Evolutionary conservation across 2,329 filamentous ascomycete genomes (phyloP).

Genomic region (Hymenoscyphus fraxineus): DNA sequence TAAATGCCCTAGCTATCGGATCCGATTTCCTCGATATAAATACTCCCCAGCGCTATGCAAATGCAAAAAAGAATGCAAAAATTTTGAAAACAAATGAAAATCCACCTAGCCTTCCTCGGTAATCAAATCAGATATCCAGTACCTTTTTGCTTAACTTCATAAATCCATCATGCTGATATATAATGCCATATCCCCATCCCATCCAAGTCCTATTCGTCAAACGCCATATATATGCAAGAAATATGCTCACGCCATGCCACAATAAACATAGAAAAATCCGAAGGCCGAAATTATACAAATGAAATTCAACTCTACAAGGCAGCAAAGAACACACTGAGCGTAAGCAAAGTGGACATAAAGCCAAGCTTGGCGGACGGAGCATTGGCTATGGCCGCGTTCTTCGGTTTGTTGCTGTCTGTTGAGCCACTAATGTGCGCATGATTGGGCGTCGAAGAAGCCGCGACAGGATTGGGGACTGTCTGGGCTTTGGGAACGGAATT

Average conservation of each 20-base stretch:
- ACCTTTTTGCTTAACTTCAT: too few species aligned
- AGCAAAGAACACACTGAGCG: conserved; percentile 25
- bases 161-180: too few species aligned
- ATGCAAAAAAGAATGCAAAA: too few species aligned
- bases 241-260: neutral
- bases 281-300: neutral
- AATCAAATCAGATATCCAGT: too few species aligned
- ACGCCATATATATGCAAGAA: neutral
- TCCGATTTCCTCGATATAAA: too few species aligned
- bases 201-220: too few species aligned
- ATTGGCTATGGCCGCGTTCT: conserved; percentile 13
- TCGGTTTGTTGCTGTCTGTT: conserved; percentile 12
- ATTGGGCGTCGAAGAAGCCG: conserved; percentile 39
- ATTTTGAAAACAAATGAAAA: too few species aligned
- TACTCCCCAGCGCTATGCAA: too few species aligned
- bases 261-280: neutral
- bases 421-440: conserved; percentile 17
- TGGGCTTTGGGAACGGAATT: conserved; percentile 52
- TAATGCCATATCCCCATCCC: too few species aligned
- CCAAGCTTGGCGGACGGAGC: conserved; percentile 20
- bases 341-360: conserved; percentile 25
- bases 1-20: too few species aligned
- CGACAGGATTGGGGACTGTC: conserved; percentile 45
- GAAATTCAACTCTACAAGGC: conserved; percentile 19
- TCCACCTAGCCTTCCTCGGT: too few species aligned